These are phyloP conservation scores for Abortiporus biennis DNA, from an alignment of 1,284 basidiomycete species.

Conservation along the genomic window DNA sequence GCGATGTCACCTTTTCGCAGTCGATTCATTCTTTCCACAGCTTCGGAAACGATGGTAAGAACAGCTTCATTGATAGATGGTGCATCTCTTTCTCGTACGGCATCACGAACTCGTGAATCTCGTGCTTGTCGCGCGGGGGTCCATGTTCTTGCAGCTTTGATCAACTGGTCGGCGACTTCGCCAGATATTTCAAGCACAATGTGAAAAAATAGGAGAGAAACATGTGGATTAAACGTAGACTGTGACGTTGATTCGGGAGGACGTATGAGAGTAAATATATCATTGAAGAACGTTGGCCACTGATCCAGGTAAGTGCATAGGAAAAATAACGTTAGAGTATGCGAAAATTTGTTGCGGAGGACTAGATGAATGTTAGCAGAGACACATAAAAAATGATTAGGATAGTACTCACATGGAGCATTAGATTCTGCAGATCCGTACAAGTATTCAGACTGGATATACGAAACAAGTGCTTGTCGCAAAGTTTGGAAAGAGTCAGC, in stretches of 20 bases:
- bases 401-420: constrained; percentile 57
- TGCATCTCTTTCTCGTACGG: constrained; percentile 88
- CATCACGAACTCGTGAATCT: constrained; percentile 82
- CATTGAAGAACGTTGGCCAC: constrained; percentile 79
- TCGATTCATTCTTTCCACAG: constrained; percentile 51
- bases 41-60: constrained; percentile 77
- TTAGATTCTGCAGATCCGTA: constrained; percentile 69
- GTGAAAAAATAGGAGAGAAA: constrained; percentile 83
- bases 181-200: constrained; percentile 87
- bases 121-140: constrained; percentile 65
- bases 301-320: constrained; percentile 82
- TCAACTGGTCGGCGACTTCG: constrained; percentile 88
- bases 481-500: constrained; percentile 63
- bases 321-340: constrained; percentile 94
- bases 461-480: constrained; percentile 64
- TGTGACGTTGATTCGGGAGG: constrained; percentile 48
- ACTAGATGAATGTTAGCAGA: constrained; percentile 36
- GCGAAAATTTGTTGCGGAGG: constrained; percentile 95
- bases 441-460: constrained; percentile 78
- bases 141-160: constrained; percentile 78
- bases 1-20: constrained; percentile 44
- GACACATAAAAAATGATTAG: too few relatives aligned
- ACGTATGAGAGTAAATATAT: constrained; percentile 72
- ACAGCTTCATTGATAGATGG: constrained; percentile 84
- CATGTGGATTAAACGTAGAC: constrained; percentile 67